Evolutionary conservation across 164 flowering plant genomes (phyloP), one percentile per base, ranked within the genome.

Genomic region (Berberis vulgaris): DNA sequence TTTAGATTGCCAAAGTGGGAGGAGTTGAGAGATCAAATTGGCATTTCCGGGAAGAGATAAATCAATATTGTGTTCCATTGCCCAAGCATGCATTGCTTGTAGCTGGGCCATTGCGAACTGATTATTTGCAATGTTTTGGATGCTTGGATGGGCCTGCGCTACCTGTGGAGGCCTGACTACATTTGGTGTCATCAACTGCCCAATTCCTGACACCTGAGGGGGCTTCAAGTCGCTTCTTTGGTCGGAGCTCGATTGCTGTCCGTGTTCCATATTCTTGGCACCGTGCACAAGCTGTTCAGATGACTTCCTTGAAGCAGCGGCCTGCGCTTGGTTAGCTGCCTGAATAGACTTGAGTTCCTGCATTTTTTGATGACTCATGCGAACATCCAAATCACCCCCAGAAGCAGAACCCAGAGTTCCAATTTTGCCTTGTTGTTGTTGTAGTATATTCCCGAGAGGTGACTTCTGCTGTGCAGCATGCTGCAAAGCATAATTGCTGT

Each of bases 1-100:
- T 64, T 80, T 81, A 49, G 97, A 77, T 69, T 91, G 97, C 90
- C 82, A 77, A 13, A 81, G 59, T 8, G 96, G 96, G 66, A 90
- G 77, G 11, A 94, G 77, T 67, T 91, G 97, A 26, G 92, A 76
- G 66, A 91, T 69, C 73, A 89, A 61, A 76, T 74, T 81, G 59
- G 91, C 93, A 83, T 89, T 86, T 61, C 80, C 86, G 58, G 96
- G 98, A 43, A 56, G 74, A 41, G 96, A 82, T 9, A 89, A 75
- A 77, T 95, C 99, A 72, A 95, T 81, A 75, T 89, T 91, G 64
- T 78, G 86, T 71, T 91, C 99, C 68, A 65, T 73, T 43, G 96
- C 97, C 91, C 92, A 85, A 11, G 92, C 92, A 63, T 91, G 91
- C 80, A 87, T 69, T 6, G 83, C 86, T 70, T 86, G 97, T 79